Base-by-base conservation (phyloP, 805 yeast species). In the Brettanomyces custersianus region DNA sequence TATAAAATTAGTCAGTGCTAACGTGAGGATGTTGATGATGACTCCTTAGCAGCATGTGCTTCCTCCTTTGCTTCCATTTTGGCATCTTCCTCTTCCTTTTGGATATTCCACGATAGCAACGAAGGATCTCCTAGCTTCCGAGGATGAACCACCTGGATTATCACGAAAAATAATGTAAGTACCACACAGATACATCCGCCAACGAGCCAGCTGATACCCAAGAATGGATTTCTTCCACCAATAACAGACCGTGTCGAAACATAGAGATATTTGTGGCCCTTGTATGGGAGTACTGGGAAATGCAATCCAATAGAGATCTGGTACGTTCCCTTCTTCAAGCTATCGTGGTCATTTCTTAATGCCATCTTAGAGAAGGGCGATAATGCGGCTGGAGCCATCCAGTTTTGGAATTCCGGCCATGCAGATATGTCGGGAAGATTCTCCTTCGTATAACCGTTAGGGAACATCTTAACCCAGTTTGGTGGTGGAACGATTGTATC, bases 331-430 rank as follows among this genome's bases (percentile, higher is more conserved):
- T 64, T 62, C 10, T 57, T 51, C 41, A 82, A 55, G 2, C 59
- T 57, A 27, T 74, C 78, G 33, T 74, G 52, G 41, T 72, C 77
- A 50, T 80, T 81, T 52, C 83, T 68, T 36, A 73, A 65, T 9
- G 74, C 74, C 55, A 83, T 57, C 55, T 81, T 82, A 44, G 77
- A 71, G 54, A 80, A 80, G 16, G 66, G 62, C 13, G 88, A 71
- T 41, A 83, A 64, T 0, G 85, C 92, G 5, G 88, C 77, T 2
- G 90, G 77, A 42, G 85, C 70, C 90, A 83, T 82, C 94, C 94
- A 83, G 46, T 82, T 83, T 49, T 82, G 90, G 41, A 83, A 70
- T 41, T 76, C 78, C 40, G 69, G 73, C 85, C 85, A 77, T 7
- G 63, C 57, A 2, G 77, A 63, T 23, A 83, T 53, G 51, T 82